Evolutionary conservation across 108 stramenopile species (phyloP), one percentile per base, ranked within the genome.

Genomic region (Fragilaria crotonensis): DNA sequence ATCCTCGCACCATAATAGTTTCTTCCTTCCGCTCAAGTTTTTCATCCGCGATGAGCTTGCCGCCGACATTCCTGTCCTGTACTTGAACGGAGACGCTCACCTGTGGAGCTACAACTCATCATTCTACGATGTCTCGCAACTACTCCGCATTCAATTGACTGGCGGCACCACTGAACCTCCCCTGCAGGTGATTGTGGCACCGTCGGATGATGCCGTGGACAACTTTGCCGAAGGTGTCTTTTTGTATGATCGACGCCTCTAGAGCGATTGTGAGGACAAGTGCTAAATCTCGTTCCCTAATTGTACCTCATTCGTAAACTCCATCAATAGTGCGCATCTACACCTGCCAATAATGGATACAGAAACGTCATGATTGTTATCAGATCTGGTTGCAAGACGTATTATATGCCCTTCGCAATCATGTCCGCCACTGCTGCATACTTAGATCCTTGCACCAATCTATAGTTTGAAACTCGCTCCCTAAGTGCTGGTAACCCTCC

Each of bases 391-490:
- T n/a, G n/a, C n/a, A n/a, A n/a, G n/a, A n/a, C n/a, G n/a, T n/a
- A n/a, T n/a, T n/a, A n/a, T n/a, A n/a, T n/a, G n/a, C n/a, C n/a
- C n/a, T 41, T 41, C 11, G 84, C 85, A 55, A 88, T 51, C 25
- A 65, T 49, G 32, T 86, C 78, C 7, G 83, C 90, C 21, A 51
- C 94, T 22, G 49, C 49, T 1, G 87, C 79, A 66, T 93, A 95
- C 59, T 93, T 95, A 18, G 78, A 74, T 52, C 90, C 94, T 49
- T 57, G 25, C 47, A 90, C 80, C 48, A 93, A 75, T 14, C 60
- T 64, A 67, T 81, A 95, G 68, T 95, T 95, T 62, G 70, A 64
- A 55, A 77, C 76, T 30, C 94, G 81, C 53, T 95, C 80, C n/a
- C 78, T 53, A 33, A 84, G 29, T 33, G 33, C 36, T 1, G 94